Base-by-base conservation (phyloP, 768 basidiomycete species). In the Cystofilobasidium capitatum region DNA sequence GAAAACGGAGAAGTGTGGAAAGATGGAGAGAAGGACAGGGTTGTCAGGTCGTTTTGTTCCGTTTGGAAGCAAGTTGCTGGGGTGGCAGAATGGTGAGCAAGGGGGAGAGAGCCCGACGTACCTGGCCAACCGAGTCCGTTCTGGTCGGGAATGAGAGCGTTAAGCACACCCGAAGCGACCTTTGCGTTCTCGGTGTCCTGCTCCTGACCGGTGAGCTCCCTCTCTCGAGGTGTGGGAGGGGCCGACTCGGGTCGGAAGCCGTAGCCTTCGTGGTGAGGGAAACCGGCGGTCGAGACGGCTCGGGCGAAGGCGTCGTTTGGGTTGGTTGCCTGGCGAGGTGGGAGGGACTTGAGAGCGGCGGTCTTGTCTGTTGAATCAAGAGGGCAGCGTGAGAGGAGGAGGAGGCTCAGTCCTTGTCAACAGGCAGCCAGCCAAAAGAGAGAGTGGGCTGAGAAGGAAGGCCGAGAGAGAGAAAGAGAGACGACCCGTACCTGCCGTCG, bases 91-190 rank as follows among this genome's bases (percentile, higher is more conserved):
- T 7, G 3, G 42, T 9, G 6, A 17, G 36, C 6, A 26, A 31
- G n/a, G 29, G n/a, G 7, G 45, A 36, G 57, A 22, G 24, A 33
- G 22, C 13, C 14, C 10, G 5, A 57, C 68, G 58, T n/a, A 74
- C 73, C 73, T 42, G 74, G 70, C 64, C 71, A 73, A 65, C 74
- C 74, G 16, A 75, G 69, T 0, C 75, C 75, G 40, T 75, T 67
- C 36, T 58, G 51, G 64, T 74, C 73, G 0, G 71, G 71, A 39
- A 74, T 71, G 8, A 71, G 70, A 10, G 68, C 71, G 5, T 69
- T 68, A 14, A 69, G 69, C 45, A 31, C 51, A 22, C 37, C 64
- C 1, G 39, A 9, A 24, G 54, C 49, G 26, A n/a, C 49, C 49
- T 22, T 55, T 14, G 16, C 35, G 1, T 26, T 65, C 55, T 65